Base-by-base conservation (phyloP, 495 filamentous ascomycete genomes). In the Penicillium crystallinum region DNA sequence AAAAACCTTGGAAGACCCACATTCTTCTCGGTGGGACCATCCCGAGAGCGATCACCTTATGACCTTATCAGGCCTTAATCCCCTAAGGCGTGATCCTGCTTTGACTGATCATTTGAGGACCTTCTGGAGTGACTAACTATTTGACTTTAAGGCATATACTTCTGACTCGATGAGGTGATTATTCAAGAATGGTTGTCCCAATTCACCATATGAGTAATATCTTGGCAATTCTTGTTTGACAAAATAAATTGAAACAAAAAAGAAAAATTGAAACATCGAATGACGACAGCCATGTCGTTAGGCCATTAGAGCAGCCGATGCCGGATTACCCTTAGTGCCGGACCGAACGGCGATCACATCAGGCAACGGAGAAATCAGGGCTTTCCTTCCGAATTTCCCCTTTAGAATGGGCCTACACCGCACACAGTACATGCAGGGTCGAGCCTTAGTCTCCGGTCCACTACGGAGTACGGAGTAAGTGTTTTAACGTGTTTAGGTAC, bases 301-400 rank as follows among this genome's bases (percentile, higher is more conserved):
- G n/a, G 14, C 27, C 5, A 22, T 36, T 39, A 19, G 37, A 8
- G 34, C 0, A 15, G 17, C 57, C 54, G 53, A 57, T 59, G 57
- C 57, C 57, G 54, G 53, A 42, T 53, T 39, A 14, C 23, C 3
- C 31, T 49, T 27, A 37, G 29, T 52, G 52, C 55, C 53, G 61
- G 61, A 49, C 61, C 62, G 59, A 55, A 54, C 46, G 58, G 59
- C 46, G 49, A 58, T 52, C 51, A 31, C 45, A 58, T 60, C 56
- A 65, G 59, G 59, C 56, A 57, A 62, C 38, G 41, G 17, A 51
- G 10, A 31, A 19, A 30, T 23, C 42, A 15, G 14, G 34, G 10
- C 33, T 35, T 14, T 35, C 33, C 10, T 27, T 34, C 49, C 39
- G 39, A 23, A 12, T 46, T 34, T 18, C 14, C 49, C 54, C 35